Evolutionary conservation across 2,329 filamentous ascomycete species (phyloP).

Genomic region (Curvularia spicifera): DNA sequence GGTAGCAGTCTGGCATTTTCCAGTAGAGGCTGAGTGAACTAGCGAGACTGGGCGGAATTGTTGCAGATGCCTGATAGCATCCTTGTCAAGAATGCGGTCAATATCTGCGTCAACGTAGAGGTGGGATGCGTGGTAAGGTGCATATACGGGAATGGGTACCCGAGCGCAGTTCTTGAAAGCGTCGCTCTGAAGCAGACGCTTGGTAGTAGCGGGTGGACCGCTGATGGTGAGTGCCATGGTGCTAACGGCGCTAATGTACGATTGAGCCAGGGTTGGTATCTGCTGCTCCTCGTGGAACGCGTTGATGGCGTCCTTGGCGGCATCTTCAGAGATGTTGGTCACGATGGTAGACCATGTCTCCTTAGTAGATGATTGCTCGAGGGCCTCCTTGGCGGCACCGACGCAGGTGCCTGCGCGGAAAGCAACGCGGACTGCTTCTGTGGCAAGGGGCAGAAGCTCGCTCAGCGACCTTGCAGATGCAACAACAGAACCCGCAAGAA

Average conservation of each 20-base stretch:
- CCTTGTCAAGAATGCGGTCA: conserved; percentile 56
- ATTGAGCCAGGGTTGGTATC: conserved; percentile 57
- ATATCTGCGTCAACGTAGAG: conserved; percentile 60
- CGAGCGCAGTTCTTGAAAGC: conserved; percentile 59
- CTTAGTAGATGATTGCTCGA: conserved; percentile 61
- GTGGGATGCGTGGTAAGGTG: conserved; percentile 65
- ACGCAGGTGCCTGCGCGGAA: conserved; percentile 66
- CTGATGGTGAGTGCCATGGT: conserved; percentile 66
- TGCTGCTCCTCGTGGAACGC: conserved; percentile 65
- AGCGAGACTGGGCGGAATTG: conserved; percentile 52
- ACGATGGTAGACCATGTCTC: conserved; percentile 73
- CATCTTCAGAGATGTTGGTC: conserved; percentile 60
- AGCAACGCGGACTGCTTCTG: conserved; percentile 69
- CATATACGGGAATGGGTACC: conserved; percentile 62
- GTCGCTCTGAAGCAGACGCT: conserved; percentile 59
- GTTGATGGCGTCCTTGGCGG: conserved; percentile 59
- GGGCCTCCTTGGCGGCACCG: conserved; percentile 51
- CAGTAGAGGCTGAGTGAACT: conserved; percentile 56
- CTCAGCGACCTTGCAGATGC: conserved; percentile 68
- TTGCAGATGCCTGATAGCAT: conserved; percentile 51
- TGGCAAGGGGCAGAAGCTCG: conserved; percentile 66
- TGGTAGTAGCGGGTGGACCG: conserved; percentile 62
- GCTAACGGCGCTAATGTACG: conserved; percentile 66
- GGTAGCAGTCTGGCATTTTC: conserved; percentile 55
- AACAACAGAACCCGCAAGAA: conserved; percentile 72